Conservation (phyloP, 305 asterid species). For the Withania somnifera region DNA sequence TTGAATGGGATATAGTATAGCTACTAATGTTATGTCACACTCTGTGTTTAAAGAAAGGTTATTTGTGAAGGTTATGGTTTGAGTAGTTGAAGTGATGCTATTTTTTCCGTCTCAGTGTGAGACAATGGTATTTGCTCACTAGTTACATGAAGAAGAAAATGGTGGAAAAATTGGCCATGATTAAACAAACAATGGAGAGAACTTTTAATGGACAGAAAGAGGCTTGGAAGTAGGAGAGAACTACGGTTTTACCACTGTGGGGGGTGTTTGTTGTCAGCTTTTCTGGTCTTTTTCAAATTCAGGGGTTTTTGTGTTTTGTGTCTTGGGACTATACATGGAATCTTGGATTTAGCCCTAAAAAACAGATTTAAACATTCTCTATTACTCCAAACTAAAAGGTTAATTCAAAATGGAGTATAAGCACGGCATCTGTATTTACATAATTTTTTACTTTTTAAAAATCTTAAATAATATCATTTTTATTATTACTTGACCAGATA, state of each 20-base stretch:
- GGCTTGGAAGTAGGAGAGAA: slow-evolving; percentile 26
- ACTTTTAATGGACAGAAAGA: slow-evolving; percentile 27
- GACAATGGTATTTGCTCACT: slow-evolving; percentile 3
- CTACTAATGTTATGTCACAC: background rate
- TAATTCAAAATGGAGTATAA: background rate
- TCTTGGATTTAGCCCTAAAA: slow-evolving; percentile 40
- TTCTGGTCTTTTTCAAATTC: slow-evolving; percentile 14
- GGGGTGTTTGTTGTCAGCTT: slow-evolving; percentile 11
- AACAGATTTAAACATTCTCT: background rate
- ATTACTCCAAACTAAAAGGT: background rate
- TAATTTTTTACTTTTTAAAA: too few species aligned
- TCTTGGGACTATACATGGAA: slow-evolving; percentile 44
- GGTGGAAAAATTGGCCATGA: slow-evolving; percentile 50
- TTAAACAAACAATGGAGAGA: slow-evolving; percentile 32
- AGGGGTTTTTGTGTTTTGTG: slow-evolving; percentile 24
- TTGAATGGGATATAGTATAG: background rate
- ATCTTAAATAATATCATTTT: too few species aligned
- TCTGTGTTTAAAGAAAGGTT: background rate
- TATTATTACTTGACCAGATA: too few species aligned
- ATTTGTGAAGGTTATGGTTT: background rate
- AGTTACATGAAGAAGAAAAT: slow-evolving; percentile 20
- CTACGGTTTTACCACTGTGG: slow-evolving; percentile 49
- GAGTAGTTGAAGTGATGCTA: background rate
- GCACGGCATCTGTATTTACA: too few species aligned
- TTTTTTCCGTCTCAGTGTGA: background rate